Base-by-base conservation (phyloP, 208 protist genomes). In the Angomonas ambiguus region DNA sequence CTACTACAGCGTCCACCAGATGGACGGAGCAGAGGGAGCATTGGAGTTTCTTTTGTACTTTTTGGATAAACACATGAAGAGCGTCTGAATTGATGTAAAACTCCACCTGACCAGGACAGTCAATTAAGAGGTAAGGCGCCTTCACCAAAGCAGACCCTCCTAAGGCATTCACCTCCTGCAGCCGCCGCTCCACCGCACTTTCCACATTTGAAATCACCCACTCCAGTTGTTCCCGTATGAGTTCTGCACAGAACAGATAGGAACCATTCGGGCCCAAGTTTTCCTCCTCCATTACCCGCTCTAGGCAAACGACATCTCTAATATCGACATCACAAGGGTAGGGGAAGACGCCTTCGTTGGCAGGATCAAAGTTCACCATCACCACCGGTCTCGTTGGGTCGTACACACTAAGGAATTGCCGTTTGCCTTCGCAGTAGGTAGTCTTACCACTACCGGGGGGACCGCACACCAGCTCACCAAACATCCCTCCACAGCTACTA, bases 41-140 rank as follows among this genome's bases (percentile, higher is more conserved):
- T 51, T 76, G 67, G 41, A 89, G 65, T 2, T 55, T 69, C 67
- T 94, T 87, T 51, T 86, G 72, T 2, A 97, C 53, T 6, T 67
- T 77, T 25, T 68, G 59, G 30, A 96, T 78, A 62, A 99, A 87
- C 2, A 71, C 67, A 34, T 87, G 83, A 60, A 99, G 80, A 22
- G 86, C 62, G 16, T 82, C 73, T 62, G 98, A 85, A 74, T 98
- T 91, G 24, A 98, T 86, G 72, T 99, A 99, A 31, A 99, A 95
- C 82, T 99, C 98, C 13, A 99, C 97, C 80, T 99, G 98, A 5
- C 98, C 98, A 0, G 98, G 98, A 67, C 89, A 98, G 84, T 99
- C 98, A 49, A 99, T 94, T 31, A 99, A 70, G 8, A 99, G 61
- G 67, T 97, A 91, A 42, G 91, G 95, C 18, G 80, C 76, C 16